Base-by-base conservation (phyloP, 2,329 filamentous ascomycete genomes). In the Fusarium brevicatenulatum region DNA sequence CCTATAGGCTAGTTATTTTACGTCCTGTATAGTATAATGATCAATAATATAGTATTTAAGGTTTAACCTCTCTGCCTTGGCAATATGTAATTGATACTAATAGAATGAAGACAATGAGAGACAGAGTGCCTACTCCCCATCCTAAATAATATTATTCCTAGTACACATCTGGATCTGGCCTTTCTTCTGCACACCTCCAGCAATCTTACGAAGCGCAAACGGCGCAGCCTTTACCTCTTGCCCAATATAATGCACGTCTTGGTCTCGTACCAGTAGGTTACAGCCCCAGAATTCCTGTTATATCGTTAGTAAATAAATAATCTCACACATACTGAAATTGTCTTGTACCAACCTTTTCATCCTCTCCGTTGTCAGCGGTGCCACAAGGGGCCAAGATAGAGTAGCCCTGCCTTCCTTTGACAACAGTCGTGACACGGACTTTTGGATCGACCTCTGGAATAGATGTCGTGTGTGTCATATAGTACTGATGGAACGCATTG, bases 101-200 rank as follows among this genome's bases (percentile, higher is more conserved):
- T 9, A 3, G 13, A 42, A 42, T 16, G n/a, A 16, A 23, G 13
- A 16, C 9, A 42, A 42, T 23, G 9, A 2, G 40, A 23, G n/a
- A 42, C n/a, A 9, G 5, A 42, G 5, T 7, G n/a, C 3, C n/a
- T 42, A 42, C 40, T 42, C 19, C 19, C 19, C 42, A 10, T 54
- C 23, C 49, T 44, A 57, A 18, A 49, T 28, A 39, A 54, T n/a
- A 0, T 6, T 18, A 12, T 44, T 43, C 1, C 21, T 32, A 3
- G 37, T 47, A 4, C 57, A 61, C 49, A 54, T 54, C 21, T 54
- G 42, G 3, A 66, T 66, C 19, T 66, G 63, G 11, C 56, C 56
- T 4, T 25, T 60, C 21, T 11, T 34, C 18, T 40, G 12, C 1
- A 65, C 34, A 2, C 55, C 55, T 15, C 62, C 55, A 11, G 62